Evolutionary conservation across 2,329 filamentous ascomycete genomes (phyloP).

Genomic region (Lachnellula arida): DNA sequence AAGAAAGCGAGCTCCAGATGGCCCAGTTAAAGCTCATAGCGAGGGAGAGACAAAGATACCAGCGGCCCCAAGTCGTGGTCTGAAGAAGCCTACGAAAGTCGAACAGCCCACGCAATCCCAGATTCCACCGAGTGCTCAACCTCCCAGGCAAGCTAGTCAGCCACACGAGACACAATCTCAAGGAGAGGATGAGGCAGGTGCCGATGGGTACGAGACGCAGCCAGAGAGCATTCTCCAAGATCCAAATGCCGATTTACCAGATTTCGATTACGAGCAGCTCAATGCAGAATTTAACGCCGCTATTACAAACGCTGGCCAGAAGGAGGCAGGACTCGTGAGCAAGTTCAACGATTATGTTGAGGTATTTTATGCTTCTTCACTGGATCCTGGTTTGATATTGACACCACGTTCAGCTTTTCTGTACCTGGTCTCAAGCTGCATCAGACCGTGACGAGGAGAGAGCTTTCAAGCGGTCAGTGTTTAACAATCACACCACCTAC

Average conservation of each 20-base stretch:
- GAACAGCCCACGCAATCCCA: neutral
- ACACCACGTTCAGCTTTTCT: constrained; percentile 59
- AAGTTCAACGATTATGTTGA: constrained; percentile 43
- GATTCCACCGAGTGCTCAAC: neutral
- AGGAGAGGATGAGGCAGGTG: neutral
- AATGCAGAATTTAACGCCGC: constrained; percentile 63
- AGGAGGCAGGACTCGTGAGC: constrained; percentile 61
- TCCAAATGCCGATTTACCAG: constrained; percentile 23
- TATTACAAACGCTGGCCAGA: constrained; percentile 55
- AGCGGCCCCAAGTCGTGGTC: neutral
- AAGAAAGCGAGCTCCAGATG: neutral
- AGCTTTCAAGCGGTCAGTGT: constrained; percentile 64
- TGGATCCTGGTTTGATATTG: neutral
- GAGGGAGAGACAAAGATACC: neutral
- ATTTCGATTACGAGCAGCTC: constrained; percentile 73
- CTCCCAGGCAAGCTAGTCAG: neutral
- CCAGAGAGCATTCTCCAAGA: neutral
- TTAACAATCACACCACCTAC: neutral
- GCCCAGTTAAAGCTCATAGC: neutral
- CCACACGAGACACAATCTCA: neutral
- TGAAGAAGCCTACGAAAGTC: constrained; percentile 37
- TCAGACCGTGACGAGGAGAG: constrained; percentile 70
- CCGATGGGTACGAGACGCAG: neutral
- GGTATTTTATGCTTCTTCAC: neutral
- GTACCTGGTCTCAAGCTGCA: constrained; percentile 69